phyloP scores from a whole-genome alignment of 2,329 filamentous ascomycete genomes.

The Pseudogymnoascus sp. region DNA sequence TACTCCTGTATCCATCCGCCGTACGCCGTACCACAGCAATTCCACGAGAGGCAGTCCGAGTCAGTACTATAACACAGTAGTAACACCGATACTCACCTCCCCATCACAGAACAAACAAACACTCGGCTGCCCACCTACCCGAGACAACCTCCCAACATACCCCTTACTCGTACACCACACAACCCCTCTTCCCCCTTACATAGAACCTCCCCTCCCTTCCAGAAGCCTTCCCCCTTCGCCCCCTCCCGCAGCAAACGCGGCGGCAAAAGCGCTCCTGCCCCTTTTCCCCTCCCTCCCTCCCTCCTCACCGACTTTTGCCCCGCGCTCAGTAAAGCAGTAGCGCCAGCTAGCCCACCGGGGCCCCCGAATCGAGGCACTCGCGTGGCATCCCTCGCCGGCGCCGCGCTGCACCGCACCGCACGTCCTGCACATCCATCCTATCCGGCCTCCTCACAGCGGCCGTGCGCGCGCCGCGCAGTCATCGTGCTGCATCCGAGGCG shows the following conservation, averaged over 20 bases:
- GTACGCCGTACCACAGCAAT: background rate
- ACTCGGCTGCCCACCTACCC: background rate
- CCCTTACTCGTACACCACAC: background rate
- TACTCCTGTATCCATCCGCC: background rate
- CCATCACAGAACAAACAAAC: background rate
- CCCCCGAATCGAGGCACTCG: background rate
- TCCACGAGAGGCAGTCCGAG: slow-evolving; percentile 2
- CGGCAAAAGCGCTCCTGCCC: background rate
- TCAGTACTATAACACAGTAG: background rate
- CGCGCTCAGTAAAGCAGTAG: background rate
- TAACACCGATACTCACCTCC: background rate
- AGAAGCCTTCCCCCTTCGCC: slow-evolving; percentile 6
- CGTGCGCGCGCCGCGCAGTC: background rate
- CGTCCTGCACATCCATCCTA: background rate
- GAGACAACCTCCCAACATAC: background rate
- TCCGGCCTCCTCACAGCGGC: background rate
- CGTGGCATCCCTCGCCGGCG: background rate
- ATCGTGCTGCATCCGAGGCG: background rate
- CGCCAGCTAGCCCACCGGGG: background rate
- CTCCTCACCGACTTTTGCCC: slow-evolving; percentile 5
- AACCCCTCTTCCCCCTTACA: slow-evolving; percentile 1
- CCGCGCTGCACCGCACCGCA: background rate
- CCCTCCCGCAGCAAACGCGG: background rate
- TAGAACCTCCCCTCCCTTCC: background rate
- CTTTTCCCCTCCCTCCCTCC: background rate